These are phyloP conservation scores for Diutina siamensis DNA, from an alignment of 1,139 yeast species.

Conservation along the genomic window DNA sequence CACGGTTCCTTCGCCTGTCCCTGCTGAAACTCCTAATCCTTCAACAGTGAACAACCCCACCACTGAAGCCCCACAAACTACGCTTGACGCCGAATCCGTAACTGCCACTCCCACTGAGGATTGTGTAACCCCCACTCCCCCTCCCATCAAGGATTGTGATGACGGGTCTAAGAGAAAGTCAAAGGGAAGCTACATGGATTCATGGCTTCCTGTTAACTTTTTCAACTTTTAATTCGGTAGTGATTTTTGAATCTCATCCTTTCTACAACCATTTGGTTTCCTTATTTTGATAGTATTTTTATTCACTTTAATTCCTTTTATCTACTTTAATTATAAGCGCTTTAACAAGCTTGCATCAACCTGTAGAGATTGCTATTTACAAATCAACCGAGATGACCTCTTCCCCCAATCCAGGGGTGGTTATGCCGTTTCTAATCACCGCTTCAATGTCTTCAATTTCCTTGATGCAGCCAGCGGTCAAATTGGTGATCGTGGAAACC, in stretches of 20 bases:
- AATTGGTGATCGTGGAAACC: background rate
- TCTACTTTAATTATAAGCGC: background rate
- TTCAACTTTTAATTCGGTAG: too few species aligned
- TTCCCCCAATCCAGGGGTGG: background rate
- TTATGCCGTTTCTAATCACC: background rate
- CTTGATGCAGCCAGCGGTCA: slow-evolving; percentile 2
- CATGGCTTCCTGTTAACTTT: too few species aligned
- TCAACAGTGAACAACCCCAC: background rate
- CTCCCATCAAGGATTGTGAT: background rate
- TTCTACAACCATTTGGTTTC: background rate
- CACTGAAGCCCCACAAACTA: background rate
- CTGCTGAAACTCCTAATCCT: background rate
- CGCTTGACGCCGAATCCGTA: background rate
- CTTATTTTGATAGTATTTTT: background rate
- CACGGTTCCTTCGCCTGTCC: background rate
- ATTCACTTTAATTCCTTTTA: background rate
- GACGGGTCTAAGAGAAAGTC: background rate
- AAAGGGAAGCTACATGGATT: too few species aligned
- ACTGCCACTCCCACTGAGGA: background rate
- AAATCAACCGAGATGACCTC: background rate
- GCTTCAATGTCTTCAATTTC: background rate
- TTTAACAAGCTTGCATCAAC: background rate
- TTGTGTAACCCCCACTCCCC: background rate
- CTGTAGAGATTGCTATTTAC: background rate
- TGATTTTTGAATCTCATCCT: background rate